Evolutionary conservation across 2,329 filamentous ascomycete species (phyloP), one percentile per base, ranked within the genome.

Genomic region (Thielaviopsis cerberus): DNA sequence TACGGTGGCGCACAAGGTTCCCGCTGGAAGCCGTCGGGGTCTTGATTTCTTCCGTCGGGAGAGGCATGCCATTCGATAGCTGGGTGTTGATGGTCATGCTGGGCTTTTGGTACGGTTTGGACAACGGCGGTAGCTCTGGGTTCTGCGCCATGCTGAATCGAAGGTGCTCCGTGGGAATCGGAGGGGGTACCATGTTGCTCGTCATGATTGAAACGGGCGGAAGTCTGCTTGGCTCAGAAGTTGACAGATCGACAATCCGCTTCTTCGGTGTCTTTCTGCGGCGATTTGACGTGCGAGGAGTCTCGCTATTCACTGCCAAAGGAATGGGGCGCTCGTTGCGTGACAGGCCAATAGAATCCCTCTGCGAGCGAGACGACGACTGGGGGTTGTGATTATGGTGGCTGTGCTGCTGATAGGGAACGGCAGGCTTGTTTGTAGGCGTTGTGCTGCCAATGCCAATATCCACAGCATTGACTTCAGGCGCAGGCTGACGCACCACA

Each of bases 401-500:
- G 8, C 15, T 4, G 10, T 34, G 30, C 5, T 41, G 34, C 34
- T 41, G 34, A 10, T 41, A 41, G 15, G 15, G 11, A 13, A 82
- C 71, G 54, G 80, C 72, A 23, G 82, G 78, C 64, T 86, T 88
- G 71, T 81, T 82, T n/a, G 51, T 55, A 4, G 59, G 59, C 13
- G 59, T 58, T 13, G 55, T 57, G 30, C 59, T 60, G 13, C 55
- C 59, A 51, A 59, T 53, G 23, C 58, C 58, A 17, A 87, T 79
- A 61, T 86, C 77, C 2, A 83, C 75, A 4, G 79, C 75, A 7
- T 77, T 74, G 10, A 82, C 71, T 63, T 87, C 83, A 15, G 81
- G 77, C 3, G 76, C 74, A 25, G 76, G 74, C 15, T 84, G 81
- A 67, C 85, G 88, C 59, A 94, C 79, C 17, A 94, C 83, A 0